Conservation (phyloP, 2,329 filamentous ascomycete species). For the Pseudocercospora vitis region DNA sequence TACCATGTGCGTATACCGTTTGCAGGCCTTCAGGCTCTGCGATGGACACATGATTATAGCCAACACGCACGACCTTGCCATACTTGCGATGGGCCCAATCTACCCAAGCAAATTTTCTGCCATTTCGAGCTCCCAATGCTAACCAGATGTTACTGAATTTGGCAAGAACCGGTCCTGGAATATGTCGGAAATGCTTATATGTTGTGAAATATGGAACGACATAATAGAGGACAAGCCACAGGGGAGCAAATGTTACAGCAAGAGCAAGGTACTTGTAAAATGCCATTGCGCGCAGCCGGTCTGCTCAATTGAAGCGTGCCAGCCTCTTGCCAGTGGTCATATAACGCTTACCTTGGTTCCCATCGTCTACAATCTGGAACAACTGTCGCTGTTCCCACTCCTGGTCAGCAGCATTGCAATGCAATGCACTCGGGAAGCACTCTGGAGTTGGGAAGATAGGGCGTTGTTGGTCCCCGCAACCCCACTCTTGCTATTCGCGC, state of each 20-base stretch:
- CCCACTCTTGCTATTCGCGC: background rate
- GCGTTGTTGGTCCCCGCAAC: background rate
- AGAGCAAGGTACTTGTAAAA: conserved; percentile 18
- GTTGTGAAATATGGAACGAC: conserved; percentile 29
- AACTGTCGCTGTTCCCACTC: conserved; percentile 4
- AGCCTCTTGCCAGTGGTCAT: conserved; percentile 1
- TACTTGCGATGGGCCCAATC: conserved; percentile 26
- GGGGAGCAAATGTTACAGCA: conserved; percentile 13
- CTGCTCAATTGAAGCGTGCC: background rate
- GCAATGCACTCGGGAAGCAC: background rate
- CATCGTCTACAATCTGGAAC: background rate
- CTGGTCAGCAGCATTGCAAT: background rate
- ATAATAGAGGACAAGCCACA: conserved; percentile 23
- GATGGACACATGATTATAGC: conserved; percentile 28
- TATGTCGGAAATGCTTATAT: conserved; percentile 21
- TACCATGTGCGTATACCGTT: conserved; percentile 35
- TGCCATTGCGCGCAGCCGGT: conserved; percentile 4
- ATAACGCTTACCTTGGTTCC: conserved; percentile 11
- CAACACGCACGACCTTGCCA: conserved; percentile 23
- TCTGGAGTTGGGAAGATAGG: background rate
- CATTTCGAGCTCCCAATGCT: conserved; percentile 23
- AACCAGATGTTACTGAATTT: conserved; percentile 30
- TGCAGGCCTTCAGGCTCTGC: conserved; percentile 29
- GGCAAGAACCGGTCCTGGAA: conserved; percentile 27
- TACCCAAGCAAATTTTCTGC: conserved; percentile 29